These are phyloP conservation scores for Albatrellus ellisii DNA, from an alignment of 768 basidiomycete species.

Conservation along the genomic window DNA sequence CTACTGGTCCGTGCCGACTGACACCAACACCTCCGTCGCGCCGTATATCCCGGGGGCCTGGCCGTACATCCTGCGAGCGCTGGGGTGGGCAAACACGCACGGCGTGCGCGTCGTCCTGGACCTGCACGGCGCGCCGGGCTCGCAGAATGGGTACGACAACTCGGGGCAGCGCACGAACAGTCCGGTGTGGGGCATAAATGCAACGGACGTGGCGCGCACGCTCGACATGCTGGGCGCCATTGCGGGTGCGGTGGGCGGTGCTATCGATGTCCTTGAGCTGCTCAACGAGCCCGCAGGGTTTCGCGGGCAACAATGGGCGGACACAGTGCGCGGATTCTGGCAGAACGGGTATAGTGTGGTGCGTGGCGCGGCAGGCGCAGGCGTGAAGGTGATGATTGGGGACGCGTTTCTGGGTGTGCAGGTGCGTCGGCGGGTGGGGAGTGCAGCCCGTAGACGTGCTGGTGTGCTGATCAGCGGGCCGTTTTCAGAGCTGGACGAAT, in stretches of 20 bases:
- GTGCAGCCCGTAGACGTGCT: too few relatives aligned
- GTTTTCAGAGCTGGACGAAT: slow-evolving; percentile 37
- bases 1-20: slow-evolving; percentile 67
- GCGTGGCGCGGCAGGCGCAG: slow-evolving; percentile 31
- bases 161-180: slow-evolving; percentile 48
- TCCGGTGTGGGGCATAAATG: slow-evolving; percentile 39
- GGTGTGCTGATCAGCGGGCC: too few relatives aligned
- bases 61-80: slow-evolving; percentile 48
- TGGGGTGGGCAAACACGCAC: slow-evolving; percentile 51
- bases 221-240: slow-evolving; percentile 46
- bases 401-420: slow-evolving; percentile 56
- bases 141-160: slow-evolving; percentile 56
- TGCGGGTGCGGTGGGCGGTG: slow-evolving; percentile 36
- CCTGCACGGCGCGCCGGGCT: slow-evolving; percentile 60
- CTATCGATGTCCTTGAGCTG: slow-evolving; percentile 52
- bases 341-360: slow-evolving; percentile 46
- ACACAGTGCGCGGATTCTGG: slow-evolving; percentile 40
- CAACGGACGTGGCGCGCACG: slow-evolving; percentile 36
- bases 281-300: slow-evolving; percentile 62
- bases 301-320: slow-evolving; percentile 26
- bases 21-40: slow-evolving; percentile 35
- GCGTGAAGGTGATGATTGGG: slow-evolving; percentile 54
- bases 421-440: slow-evolving; percentile 19
- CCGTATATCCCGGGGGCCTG: slow-evolving; percentile 57
- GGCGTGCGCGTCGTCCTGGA: slow-evolving; percentile 62